Conservation (phyloP, 2,329 filamentous ascomycete species). For the Alternaria angustiovoidea region DNA sequence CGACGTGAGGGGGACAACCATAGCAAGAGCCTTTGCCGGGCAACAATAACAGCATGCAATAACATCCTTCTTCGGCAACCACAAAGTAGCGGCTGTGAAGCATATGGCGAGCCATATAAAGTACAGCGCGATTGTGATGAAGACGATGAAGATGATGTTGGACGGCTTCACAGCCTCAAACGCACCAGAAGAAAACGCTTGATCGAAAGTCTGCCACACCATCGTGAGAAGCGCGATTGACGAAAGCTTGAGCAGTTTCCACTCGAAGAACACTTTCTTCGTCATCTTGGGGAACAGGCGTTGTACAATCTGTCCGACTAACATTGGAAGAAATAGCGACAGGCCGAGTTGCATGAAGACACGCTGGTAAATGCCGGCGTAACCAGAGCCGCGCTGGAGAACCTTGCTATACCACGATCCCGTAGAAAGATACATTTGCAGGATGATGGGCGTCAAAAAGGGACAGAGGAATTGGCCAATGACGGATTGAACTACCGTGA, state of each 20-base stretch:
- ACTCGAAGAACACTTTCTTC: constrained; percentile 61
- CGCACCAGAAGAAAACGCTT: constrained; percentile 69
- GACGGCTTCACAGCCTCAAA: constrained; percentile 65
- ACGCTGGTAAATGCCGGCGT: constrained; percentile 69
- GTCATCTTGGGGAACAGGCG: constrained; percentile 63
- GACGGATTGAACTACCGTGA: constrained; percentile 68
- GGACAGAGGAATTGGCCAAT: constrained; percentile 74
- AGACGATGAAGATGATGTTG: constrained; percentile 71
- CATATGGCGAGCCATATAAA: constrained; percentile 70
- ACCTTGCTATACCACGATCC: constrained; percentile 63
- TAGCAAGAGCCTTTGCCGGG: constrained; percentile 74
- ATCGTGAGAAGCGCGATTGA: constrained; percentile 59
- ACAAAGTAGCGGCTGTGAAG: constrained; percentile 62
- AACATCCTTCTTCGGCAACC: constrained; percentile 67
- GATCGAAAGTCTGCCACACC: constrained; percentile 73
- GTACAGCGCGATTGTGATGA: constrained; percentile 72
- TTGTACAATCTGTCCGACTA: constrained; percentile 68
- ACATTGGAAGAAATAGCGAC: constrained; percentile 70
- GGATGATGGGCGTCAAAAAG: constrained; percentile 71
- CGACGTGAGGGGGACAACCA: constrained; percentile 72
- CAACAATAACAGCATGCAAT: constrained; percentile 77
- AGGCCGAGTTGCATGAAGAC: constrained; percentile 75
- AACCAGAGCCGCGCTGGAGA: constrained; percentile 62
- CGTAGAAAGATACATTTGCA: constrained; percentile 67
- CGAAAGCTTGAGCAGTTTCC: constrained; percentile 56